phyloP scores from a whole-genome alignment of 2,329 filamentous ascomycete genomes.

The Cordyceps militaris region DNA sequence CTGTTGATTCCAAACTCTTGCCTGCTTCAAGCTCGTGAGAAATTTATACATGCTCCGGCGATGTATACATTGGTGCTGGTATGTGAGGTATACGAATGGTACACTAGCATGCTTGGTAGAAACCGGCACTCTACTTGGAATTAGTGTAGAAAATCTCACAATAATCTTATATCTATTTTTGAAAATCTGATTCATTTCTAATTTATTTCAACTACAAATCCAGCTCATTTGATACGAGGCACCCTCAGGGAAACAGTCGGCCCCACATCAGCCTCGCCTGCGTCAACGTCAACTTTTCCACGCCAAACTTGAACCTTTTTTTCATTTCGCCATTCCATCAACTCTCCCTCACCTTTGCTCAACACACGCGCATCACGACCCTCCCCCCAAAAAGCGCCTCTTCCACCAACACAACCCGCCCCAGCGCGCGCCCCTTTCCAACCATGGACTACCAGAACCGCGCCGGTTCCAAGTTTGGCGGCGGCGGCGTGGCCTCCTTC shows the following conservation, averaged over 20 bases:
- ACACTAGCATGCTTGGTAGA: too few species aligned
- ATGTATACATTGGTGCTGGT: too few species aligned
- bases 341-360: not conserved
- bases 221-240: too few species aligned
- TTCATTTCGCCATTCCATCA: not conserved
- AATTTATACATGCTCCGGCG: too few species aligned
- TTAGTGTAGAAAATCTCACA: too few species aligned
- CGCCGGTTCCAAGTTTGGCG: slow-evolving; percentile 94
- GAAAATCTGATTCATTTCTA: too few species aligned
- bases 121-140: too few species aligned
- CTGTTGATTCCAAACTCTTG: not conserved
- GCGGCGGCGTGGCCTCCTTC: slow-evolving; percentile 89
- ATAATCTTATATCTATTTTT: too few species aligned
- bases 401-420: not conserved
- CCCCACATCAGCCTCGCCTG: slow-evolving; percentile 1
- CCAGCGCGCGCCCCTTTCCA: not conserved
- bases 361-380: not conserved
- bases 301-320: not conserved
- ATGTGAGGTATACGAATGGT: too few species aligned
- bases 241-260: not conserved
- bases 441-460: slow-evolving; percentile 77
- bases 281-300: slow-evolving; percentile 17
- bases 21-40: not conserved
- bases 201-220: too few species aligned
- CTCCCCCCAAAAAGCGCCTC: too few species aligned